Percentiles rank a stretch among this genome's conserved stretches.
These are phyloP conservation scores for Rhizopogon vinicolor DNA, from an alignment of 768 basidiomycete species.

Conservation along the genomic window DNA sequence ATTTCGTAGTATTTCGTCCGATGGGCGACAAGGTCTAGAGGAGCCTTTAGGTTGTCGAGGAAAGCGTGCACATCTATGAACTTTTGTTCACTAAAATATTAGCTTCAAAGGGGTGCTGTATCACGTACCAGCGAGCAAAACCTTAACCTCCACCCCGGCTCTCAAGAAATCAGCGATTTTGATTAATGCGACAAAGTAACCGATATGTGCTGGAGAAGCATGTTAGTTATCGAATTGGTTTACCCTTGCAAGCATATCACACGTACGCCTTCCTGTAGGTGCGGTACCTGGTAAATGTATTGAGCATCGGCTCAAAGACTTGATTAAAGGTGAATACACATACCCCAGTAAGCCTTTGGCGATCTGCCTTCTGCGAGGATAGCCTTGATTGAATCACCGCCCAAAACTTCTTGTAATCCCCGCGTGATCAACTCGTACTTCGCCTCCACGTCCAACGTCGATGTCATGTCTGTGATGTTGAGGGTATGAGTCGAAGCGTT, in stretches of 20 bases:
- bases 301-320: background rate
- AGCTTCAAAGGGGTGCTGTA: background rate
- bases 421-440: slow-evolving; percentile 84
- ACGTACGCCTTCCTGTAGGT: slow-evolving; percentile 89
- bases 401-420: slow-evolving; percentile 82
- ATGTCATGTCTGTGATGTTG: slow-evolving; percentile 21
- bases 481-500: background rate
- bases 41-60: slow-evolving; percentile 96
- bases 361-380: slow-evolving; percentile 73
- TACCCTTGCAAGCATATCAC: background rate
- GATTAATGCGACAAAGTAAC: slow-evolving; percentile 91
- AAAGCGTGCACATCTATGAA: slow-evolving; percentile 88
- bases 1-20: slow-evolving; percentile 89
- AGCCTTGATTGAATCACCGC: slow-evolving; percentile 76
- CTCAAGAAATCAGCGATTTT: slow-evolving; percentile 96
- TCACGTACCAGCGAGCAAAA: slow-evolving; percentile 69
- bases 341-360: slow-evolving; percentile 91
- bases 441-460: slow-evolving; percentile 28
- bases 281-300: slow-evolving; percentile 64
- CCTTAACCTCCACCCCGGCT: slow-evolving; percentile 86
- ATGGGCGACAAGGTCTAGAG: slow-evolving; percentile 83
- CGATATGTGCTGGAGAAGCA: slow-evolving; percentile 77
- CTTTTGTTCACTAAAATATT: background rate
- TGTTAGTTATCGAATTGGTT: background rate
- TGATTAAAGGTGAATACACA: slow-evolving; percentile 23